Percentiles rank a stretch among this genome's conserved stretches.
These are phyloP conservation scores for Heterobasidion irregulare DNA, from an alignment of 1,284 basidiomycete genomes.

Conservation along the genomic window DNA sequence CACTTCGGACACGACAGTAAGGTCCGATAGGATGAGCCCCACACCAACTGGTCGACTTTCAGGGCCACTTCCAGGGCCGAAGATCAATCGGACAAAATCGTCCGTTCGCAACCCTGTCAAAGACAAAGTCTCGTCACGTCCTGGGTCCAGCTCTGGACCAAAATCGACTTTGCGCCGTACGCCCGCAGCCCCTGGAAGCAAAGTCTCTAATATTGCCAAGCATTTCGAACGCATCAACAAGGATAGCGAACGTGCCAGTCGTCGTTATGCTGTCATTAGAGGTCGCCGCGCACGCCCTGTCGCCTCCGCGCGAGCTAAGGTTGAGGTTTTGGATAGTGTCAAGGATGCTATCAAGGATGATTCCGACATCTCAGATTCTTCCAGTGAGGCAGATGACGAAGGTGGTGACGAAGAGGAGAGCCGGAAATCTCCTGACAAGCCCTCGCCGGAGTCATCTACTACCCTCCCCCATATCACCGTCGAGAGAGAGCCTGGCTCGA, in stretches of 20 bases:
- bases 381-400: conserved; percentile 87
- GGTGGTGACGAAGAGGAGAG: conserved; percentile 57
- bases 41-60: conserved; percentile 18
- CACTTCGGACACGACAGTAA: conserved; percentile 25
- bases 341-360: conserved; percentile 91
- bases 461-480: conserved; percentile 20
- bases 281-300: conserved; percentile 90
- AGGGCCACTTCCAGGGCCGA: conserved; percentile 1
- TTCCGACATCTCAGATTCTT: conserved; percentile 68
- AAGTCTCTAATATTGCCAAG: conserved; percentile 69
- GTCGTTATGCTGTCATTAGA: conserved; percentile 74
- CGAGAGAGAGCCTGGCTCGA: conserved; percentile 9
- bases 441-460: conserved; percentile 25
- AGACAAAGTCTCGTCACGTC: conserved; percentile 40
- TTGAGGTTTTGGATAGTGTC: conserved; percentile 87
- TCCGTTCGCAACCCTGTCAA: conserved; percentile 19
- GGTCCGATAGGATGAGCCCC: conserved; percentile 35
- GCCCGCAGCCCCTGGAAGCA: conserved; percentile 38
- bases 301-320: conserved; percentile 81
- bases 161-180: conserved; percentile 50
- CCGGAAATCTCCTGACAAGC: conserved; percentile 19
- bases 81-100: conserved; percentile 1
- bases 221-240: conserved; percentile 69
- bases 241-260: conserved; percentile 60
- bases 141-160: conserved; percentile 29